Base-by-base conservation (phyloP, 108 stramenopile species). In the Fragilariopsis cylindrus region DNA sequence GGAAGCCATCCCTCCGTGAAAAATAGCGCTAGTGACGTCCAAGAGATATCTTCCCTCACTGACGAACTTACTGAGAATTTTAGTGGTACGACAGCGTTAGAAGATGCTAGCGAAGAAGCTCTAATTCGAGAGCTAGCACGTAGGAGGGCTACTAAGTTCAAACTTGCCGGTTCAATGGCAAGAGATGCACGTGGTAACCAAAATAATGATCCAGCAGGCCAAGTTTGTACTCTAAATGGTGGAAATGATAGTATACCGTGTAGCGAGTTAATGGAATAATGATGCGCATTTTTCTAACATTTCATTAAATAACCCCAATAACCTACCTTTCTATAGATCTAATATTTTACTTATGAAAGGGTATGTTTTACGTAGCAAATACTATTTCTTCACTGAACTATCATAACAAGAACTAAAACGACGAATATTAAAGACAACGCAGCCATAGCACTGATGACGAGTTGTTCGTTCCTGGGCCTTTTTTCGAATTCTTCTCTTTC, bases 231-330 rank as follows among this genome's bases (percentile, higher is more conserved):
- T 52, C 68, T 93, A n/a, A 80, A 86, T 56, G 91, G 92, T 12
- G 89, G 85, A 21, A 76, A 90, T 70, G 92, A 89, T 0, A 89
- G 65, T 19, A 93, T 93, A 76, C 88, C 88, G 16, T 93, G 89
- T 69, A 60, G 76, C 54, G 91, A 92, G 64, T 68, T 92, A 44
- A 92, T 92, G 91, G 88, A 90, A 70, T 92, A 79, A 50, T 4
- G 18, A 43, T 46, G 9, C 16, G 65, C 52, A 53, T 53, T 12
- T 53, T 15, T 15, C 11, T 13, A 53, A 15, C 1, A 15, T n/a
- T 53, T 53, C 15, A 15, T 53, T n/a, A 53, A 12, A 53, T n/a
- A 15, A 15, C 1, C 52, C 52, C 52, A n/a, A n/a, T n/a, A 12
- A 12, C n/a, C 15, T 15, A 53, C 52, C 52, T 53, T 12, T 1